Conservation (phyloP, 2,329 filamentous ascomycete genomes). For the Penicillium occitanis region DNA sequence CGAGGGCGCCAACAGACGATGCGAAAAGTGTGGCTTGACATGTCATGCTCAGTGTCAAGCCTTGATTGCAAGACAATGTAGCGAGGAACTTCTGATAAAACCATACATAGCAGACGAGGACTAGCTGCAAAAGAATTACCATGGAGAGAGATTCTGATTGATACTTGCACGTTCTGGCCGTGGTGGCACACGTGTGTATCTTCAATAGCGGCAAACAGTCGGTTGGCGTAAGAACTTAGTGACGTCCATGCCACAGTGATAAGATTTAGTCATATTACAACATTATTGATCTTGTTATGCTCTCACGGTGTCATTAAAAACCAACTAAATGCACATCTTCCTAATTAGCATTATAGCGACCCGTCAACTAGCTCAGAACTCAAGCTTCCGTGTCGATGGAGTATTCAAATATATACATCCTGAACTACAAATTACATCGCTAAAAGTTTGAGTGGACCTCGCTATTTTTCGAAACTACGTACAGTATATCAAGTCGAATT, state of each 20-base stretch:
- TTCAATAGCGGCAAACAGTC: too few species aligned
- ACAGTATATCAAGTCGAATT: neutral
- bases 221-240: too few species aligned
- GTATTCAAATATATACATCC: too few species aligned
- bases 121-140: neutral
- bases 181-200: too few species aligned
- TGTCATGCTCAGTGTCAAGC: constrained; percentile 15
- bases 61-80: neutral
- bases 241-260: too few species aligned
- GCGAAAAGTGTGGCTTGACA: constrained; percentile 11
- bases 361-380: too few species aligned
- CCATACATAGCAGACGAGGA: neutral
- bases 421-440: neutral
- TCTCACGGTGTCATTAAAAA: too few species aligned
- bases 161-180: neutral
- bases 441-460: neutral
- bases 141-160: neutral
- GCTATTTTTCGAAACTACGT: neutral
- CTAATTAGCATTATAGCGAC: too few species aligned
- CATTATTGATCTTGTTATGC: too few species aligned
- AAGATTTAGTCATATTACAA: too few species aligned
- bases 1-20: constrained; percentile 11
- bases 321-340: too few species aligned
- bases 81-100: neutral
- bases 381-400: too few species aligned